These are phyloP conservation scores for Saccharomyces hybrid DNA, from an alignment of 1,139 yeast species.

Conservation along the genomic window DNA sequence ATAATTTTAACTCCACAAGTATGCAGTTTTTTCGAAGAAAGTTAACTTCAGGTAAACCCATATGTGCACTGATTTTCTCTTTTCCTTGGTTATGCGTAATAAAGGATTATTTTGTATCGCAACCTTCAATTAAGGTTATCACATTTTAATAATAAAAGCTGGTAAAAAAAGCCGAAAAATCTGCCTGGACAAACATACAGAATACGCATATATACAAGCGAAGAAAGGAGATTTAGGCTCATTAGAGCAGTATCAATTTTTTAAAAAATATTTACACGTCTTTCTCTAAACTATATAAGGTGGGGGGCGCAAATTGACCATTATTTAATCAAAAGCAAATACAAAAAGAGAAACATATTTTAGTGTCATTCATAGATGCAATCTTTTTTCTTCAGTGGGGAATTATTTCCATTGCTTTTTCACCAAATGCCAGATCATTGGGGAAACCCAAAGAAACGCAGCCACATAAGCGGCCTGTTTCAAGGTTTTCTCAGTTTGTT, in stretches of 20 bases:
- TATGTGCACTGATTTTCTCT: neutral
- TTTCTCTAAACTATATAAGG: neutral
- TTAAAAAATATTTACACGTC: constrained; percentile 5
- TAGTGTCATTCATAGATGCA: neutral
- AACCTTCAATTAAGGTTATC: neutral
- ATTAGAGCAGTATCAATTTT: neutral
- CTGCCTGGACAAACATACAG: neutral
- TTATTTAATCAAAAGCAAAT: neutral
- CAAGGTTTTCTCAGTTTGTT: constrained; percentile 58
- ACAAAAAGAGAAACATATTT: neutral
- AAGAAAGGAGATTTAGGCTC: neutral
- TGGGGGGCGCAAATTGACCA: neutral
- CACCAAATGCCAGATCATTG: constrained; percentile 53
- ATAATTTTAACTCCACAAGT: constrained; percentile 9
- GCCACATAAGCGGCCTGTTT: constrained; percentile 63
- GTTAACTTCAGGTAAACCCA: neutral
- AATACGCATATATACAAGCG: neutral
- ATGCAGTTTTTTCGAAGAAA: constrained; percentile 8
- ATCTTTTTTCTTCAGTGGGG: neutral
- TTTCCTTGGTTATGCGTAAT: neutral
- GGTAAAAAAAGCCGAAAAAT: neutral
- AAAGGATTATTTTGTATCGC: neutral
- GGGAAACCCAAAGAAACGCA: constrained; percentile 71
- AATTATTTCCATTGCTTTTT: constrained; percentile 45
- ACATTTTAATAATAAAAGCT: neutral